Evolutionary conservation across 2,329 filamentous ascomycete genomes (phyloP).

Genomic region (Exophiala dermatitidis): DNA sequence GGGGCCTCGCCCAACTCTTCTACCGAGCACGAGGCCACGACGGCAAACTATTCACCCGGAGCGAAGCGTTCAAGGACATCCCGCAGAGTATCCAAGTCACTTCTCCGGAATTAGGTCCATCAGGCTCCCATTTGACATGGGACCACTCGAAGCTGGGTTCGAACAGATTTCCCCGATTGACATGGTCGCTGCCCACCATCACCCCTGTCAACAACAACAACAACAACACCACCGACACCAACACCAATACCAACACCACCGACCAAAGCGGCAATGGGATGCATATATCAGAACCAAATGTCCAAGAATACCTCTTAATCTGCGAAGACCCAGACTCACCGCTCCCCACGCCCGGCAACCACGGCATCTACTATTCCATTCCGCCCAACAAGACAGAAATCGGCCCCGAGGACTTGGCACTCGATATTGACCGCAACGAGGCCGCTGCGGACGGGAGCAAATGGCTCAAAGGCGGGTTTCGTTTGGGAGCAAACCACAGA

Average conservation of each 20-base stretch:
- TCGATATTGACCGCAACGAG: constrained; percentile 22
- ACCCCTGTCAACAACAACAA: not conserved
- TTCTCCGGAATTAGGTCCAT: constrained; percentile 30
- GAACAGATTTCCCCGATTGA: constrained; percentile 38
- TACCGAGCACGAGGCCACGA: constrained; percentile 11
- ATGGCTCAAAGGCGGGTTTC: constrained; percentile 39
- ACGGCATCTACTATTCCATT: constrained; percentile 43
- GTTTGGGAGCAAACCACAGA: constrained; percentile 40
- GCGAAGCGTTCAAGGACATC: constrained; percentile 4
- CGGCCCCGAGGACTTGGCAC: constrained; percentile 35
- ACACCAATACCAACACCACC: too few species aligned
- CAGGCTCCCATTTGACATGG: constrained; percentile 29
- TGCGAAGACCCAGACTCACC: constrained; percentile 45
- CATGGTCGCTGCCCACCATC: constrained; percentile 33
- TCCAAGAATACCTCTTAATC: constrained; percentile 44
- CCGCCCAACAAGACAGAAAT: constrained; percentile 32
- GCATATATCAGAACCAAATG: constrained; percentile 3
- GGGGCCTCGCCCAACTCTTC: constrained; percentile 13
- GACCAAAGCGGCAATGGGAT: constrained; percentile 22
- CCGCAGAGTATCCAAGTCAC: constrained; percentile 22
- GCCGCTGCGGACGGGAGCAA: not conserved
- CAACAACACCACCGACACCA: too few species aligned
- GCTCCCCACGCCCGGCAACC: constrained; percentile 40
- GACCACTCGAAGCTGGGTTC: constrained; percentile 38
- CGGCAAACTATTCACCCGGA: constrained; percentile 11